Percentiles rank a stretch among this genome's conserved stretches.
phyloP scores from a whole-genome alignment of 2,329 filamentous ascomycete species.

The Aspergillus pseudoviridinutans region DNA sequence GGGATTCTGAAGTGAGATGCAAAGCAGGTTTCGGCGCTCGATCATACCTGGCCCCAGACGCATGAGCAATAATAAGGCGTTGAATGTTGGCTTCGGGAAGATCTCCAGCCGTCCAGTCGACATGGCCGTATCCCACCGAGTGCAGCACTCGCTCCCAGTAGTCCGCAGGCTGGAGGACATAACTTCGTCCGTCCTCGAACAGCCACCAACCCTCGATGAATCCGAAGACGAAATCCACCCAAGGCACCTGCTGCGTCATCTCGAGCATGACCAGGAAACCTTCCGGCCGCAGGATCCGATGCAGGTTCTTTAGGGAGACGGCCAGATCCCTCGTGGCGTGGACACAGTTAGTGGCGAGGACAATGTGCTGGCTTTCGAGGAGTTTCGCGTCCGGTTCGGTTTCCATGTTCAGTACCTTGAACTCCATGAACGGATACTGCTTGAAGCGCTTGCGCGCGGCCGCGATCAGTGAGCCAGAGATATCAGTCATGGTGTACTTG shows the following conservation, averaged over 20 bases:
- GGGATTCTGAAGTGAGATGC: conserved; percentile 14
- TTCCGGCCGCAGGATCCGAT: conserved; percentile 21
- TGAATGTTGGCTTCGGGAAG: conserved; percentile 15
- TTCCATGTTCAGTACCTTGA: conserved; percentile 24
- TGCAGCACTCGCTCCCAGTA: conserved; percentile 23
- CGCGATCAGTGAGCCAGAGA: conserved; percentile 31
- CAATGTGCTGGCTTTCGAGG: conserved; percentile 20
- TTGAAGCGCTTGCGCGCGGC: conserved; percentile 25
- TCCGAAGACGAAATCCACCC: conserved; percentile 31
- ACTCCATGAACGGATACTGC: conserved; percentile 21
- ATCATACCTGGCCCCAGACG: conserved; percentile 14
- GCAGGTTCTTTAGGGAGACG: conserved; percentile 20
- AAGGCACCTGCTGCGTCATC: conserved; percentile 23
- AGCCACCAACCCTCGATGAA: conserved; percentile 36
- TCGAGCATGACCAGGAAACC: conserved; percentile 29
- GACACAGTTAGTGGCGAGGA: conserved; percentile 30
- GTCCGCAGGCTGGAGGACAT: conserved; percentile 14
- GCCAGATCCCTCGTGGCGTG: conserved; percentile 29
- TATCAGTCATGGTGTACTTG: conserved; percentile 38
- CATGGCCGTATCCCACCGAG: conserved; percentile 24
- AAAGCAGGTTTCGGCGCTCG: conserved; percentile 2
- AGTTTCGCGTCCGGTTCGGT: conserved; percentile 13
- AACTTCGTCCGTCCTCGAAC: conserved; percentile 30
- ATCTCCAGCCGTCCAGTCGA: conserved; percentile 29
- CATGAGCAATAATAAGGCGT: conserved; percentile 19